Conservation (phyloP, 2,329 filamentous ascomycete species). For the Aspergillus sp. region DNA sequence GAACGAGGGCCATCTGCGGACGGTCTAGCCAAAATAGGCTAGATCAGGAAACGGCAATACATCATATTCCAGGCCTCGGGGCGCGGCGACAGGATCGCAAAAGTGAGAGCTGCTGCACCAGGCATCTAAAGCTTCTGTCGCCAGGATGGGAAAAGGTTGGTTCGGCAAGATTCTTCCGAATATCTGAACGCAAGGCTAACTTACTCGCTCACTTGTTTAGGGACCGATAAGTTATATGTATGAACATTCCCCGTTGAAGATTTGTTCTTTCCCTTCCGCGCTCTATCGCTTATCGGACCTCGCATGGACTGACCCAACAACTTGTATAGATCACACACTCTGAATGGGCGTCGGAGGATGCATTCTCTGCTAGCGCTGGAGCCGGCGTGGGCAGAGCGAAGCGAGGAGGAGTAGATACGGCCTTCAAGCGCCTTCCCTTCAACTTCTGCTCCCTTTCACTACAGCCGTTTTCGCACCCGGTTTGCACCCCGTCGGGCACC, state of each 20-base stretch:
- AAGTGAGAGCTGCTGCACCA: not conserved
- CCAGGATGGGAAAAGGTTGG: conserved; percentile 34
- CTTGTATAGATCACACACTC: conserved; percentile 79
- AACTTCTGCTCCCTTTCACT: conserved; percentile 97
- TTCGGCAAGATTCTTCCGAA: not conserved
- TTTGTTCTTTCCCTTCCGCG: not conserved
- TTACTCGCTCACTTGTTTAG: conserved; percentile 26
- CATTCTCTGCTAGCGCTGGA: conserved; percentile 79
- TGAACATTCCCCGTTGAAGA: conserved; percentile 15
- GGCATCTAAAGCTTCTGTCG: not conserved
- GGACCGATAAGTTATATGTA: conserved; percentile 55
- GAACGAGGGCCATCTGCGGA: not conserved
- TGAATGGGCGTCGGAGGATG: conserved; percentile 91
- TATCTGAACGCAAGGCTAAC: not conserved
- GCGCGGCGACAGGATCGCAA: not conserved
- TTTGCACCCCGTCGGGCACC: conserved; percentile 82
- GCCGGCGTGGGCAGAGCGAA: conserved; percentile 61
- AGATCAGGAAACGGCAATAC: conserved; percentile 12
- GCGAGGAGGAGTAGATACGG: conserved; percentile 56
- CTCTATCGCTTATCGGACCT: conserved; percentile 15
- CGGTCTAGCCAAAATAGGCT: conserved; percentile 6
- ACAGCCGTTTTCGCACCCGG: conserved; percentile 91
- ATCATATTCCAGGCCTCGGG: conserved; percentile 16
- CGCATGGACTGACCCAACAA: conserved; percentile 18
- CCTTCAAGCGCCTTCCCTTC: conserved; percentile 89